Evolutionary conservation across 2,329 filamentous ascomycete genomes (phyloP).

Genomic region (Ceratocystis eucalypticola): DNA sequence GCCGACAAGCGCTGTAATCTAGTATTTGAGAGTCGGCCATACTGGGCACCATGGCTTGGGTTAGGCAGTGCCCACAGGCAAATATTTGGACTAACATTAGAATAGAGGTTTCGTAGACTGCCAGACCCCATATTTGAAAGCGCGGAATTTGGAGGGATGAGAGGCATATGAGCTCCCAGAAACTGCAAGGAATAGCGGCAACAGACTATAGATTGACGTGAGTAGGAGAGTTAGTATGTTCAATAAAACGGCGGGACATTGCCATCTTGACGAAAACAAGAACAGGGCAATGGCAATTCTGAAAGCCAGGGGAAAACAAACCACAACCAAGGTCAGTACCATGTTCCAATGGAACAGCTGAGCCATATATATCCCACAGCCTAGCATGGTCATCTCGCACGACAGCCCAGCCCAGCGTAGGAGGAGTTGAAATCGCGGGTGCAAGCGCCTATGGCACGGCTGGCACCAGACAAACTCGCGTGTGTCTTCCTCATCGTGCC

Average conservation of each 20-base stretch:
- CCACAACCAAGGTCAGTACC: neutral
- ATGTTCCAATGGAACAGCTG: neutral
- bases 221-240: neutral
- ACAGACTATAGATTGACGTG: neutral
- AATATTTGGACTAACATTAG: neutral
- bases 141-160: conserved; percentile 1
- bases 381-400: neutral
- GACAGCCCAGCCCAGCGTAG: neutral
- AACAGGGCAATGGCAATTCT: neutral
- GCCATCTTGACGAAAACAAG: neutral
- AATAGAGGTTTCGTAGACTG: neutral
- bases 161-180: conserved; percentile 3
- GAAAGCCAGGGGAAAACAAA: neutral
- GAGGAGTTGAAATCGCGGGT: neutral
- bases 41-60: neutral
- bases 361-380: neutral
- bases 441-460: neutral
- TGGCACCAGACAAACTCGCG: neutral
- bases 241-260: neutral
- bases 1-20: neutral
- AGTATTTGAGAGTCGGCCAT: neutral
- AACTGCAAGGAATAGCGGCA: neutral
- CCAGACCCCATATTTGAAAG: neutral
- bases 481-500: neutral
- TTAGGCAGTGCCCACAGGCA: neutral